These are phyloP conservation scores for Chlamydomonas applanata DNA, from an alignment of 139 green algal species.

Conservation along the genomic window DNA sequence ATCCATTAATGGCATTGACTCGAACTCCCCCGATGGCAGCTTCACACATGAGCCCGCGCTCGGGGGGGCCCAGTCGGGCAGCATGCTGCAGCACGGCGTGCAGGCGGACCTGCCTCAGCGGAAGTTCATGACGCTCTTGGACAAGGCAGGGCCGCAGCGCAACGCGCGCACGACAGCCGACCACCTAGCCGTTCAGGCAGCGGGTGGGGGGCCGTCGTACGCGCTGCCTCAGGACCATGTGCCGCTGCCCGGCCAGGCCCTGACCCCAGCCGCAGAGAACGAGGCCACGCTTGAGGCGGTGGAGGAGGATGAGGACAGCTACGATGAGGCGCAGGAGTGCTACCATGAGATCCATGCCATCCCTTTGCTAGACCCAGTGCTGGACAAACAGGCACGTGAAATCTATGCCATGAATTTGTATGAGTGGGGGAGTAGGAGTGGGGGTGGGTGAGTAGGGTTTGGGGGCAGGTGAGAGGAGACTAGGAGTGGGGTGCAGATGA, in stretches of 20 bases:
- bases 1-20: too few relatives aligned
- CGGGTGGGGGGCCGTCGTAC: background rate
- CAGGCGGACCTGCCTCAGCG: slow-evolving; percentile 12
- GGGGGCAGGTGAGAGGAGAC: too few relatives aligned
- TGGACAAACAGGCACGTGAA: slow-evolving; percentile 47
- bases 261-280: background rate
- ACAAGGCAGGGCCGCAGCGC: background rate
- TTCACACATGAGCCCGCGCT: background rate
- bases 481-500: too few relatives aligned
- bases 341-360: slow-evolving; percentile 51
- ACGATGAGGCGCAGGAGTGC: slow-evolving; percentile 34
- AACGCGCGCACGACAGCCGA: too few relatives aligned
- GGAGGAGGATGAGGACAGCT: slow-evolving; percentile 19
- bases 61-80: too few relatives aligned
- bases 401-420: too few relatives aligned
- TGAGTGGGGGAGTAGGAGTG: too few relatives aligned
- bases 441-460: too few relatives aligned
- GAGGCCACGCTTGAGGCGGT: background rate
- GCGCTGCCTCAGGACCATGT: background rate
- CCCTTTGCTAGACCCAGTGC: slow-evolving; percentile 42
- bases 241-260: background rate
- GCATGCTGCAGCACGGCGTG: background rate
- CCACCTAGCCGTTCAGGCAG: background rate
- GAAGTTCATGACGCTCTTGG: slow-evolving; percentile 21
- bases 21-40: background rate